Evolutionary conservation across 2,329 filamentous ascomycete species (phyloP), one percentile per base, ranked within the genome.

Genomic region (Trichoderma arundinaceum): DNA sequence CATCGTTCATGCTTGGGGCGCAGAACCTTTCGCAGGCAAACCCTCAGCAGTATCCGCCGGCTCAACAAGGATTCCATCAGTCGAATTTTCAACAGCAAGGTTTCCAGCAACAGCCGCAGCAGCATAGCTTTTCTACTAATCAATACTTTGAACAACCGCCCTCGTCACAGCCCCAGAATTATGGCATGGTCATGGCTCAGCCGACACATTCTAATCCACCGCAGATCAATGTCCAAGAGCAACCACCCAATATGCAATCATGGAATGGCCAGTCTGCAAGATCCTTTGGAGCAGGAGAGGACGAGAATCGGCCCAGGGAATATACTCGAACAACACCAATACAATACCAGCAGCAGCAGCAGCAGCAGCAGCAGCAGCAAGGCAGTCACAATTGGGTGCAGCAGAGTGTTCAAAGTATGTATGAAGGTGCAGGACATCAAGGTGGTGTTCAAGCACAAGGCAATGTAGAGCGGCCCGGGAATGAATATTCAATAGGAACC

Each of bases 361-460:
- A 28, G 32, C 46, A 49, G 7, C 46, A 49, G 46, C 46, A 28
- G 22, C 38, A 41, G 38, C 38, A 28, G 32, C 46, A 49, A 32
- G 46, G 22, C 9, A 32, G 46, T 8, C 46, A n/a, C 12, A 49
- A 32, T 15, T 49, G 46, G 46, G 22, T 49, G 12, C 46, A 49
- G 22, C 22, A 49, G 22, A 49, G 46, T 8, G 46, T 49, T 49
- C 46, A 49, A 32, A 49, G 22, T 32, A 49, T 49, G 46, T 49
- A 49, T 49, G 46, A 49, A 12, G 46, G 46, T 32, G 13, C 22
- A 5, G 46, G 46, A n/a, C 7, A 49, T 32, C 46, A 49, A n/a
- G 22, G n/a, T 28, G 46, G 46, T 28, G 22, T 28, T 28, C 22
- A 28, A 28, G 22, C 22, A 28, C 22, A 28, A 28, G 22, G 22